Evolutionary conservation across 2,329 filamentous ascomycete species (phyloP).

Genomic region (Coniosporium tulheliwenetii): DNA sequence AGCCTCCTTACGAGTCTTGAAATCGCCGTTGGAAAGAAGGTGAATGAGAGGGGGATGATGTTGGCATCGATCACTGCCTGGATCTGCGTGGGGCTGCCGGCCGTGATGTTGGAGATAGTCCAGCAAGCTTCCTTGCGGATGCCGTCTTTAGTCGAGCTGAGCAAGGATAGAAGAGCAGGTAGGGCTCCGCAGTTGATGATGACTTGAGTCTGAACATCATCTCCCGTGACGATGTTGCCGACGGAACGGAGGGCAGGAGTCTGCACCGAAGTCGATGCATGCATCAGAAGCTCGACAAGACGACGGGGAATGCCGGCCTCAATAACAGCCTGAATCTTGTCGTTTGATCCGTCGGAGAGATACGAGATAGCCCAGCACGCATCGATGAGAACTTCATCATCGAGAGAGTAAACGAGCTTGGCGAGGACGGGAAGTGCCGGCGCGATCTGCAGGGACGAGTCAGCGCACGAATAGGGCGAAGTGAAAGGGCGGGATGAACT

Average conservation of each 20-base stretch:
- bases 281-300: conserved; percentile 93
- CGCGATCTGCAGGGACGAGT: conserved; percentile 49
- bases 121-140: conserved; percentile 99
- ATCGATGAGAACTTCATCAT: conserved; percentile 96
- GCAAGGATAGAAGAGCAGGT: conserved; percentile 76
- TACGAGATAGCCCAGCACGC: conserved; percentile 99
- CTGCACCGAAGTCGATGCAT: conserved; percentile 94
- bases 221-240: conserved; percentile 96
- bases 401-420: conserved; percentile 95
- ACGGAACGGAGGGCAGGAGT: conserved; percentile 93
- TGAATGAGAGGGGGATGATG: conserved; percentile 96
- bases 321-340: conserved; percentile 98
- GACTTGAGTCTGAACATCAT: conserved; percentile 96
- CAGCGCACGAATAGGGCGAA: neutral
- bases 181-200: conserved; percentile 98
- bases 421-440: conserved; percentile 88
- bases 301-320: conserved; percentile 94
- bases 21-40: conserved; percentile 86
- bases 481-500: conserved; percentile 21
- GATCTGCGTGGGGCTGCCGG: conserved; percentile 94
- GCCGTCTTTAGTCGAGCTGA: conserved; percentile 95
- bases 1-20: conserved; percentile 98
- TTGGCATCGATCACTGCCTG: conserved; percentile 93
- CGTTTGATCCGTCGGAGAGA: conserved; percentile 91
- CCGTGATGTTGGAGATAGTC: conserved; percentile 99